Conservation (phyloP, 2,329 filamentous ascomycete species). For the Chrysoporthe puriensis region DNA sequence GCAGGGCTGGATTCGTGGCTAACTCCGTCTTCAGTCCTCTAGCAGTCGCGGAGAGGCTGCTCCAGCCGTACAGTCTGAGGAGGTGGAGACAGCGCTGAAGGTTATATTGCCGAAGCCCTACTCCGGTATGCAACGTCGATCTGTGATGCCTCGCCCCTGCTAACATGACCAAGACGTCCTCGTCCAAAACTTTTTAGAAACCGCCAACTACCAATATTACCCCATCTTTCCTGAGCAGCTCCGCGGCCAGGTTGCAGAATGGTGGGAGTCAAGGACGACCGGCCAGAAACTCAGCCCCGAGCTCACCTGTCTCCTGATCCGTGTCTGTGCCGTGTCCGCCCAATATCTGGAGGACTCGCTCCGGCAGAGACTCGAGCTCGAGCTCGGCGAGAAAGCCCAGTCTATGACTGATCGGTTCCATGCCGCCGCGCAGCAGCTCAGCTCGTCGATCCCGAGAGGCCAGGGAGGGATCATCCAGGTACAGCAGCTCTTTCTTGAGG, state of each 20-base stretch:
- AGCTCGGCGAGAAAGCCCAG: conserved; percentile 45
- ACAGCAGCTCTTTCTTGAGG: conserved; percentile 53
- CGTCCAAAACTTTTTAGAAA: conserved; percentile 49
- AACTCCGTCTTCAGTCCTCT: conserved; percentile 19
- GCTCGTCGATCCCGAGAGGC: conserved; percentile 45
- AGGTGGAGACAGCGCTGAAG: conserved; percentile 39
- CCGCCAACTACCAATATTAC: conserved; percentile 51
- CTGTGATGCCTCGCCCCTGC: not conserved
- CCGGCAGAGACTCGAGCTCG: conserved; percentile 47
- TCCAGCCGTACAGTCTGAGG: conserved; percentile 32
- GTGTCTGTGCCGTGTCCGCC: conserved; percentile 49
- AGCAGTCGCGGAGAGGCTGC: conserved; percentile 25
- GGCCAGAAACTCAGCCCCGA: conserved; percentile 43
- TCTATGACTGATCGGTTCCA: conserved; percentile 47
- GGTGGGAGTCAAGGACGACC: conserved; percentile 46
- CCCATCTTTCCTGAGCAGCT: conserved; percentile 50
- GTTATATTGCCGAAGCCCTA: conserved; percentile 43
- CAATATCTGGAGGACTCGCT: conserved; percentile 45
- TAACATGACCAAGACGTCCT: conserved; percentile 42
- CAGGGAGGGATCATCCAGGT: conserved; percentile 49
- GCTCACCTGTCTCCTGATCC: conserved; percentile 51
- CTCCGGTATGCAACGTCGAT: conserved; percentile 35
- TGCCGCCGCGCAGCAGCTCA: conserved; percentile 46
- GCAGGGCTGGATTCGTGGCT: not conserved
- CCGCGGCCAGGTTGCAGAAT: conserved; percentile 47